These are phyloP conservation scores for Pythium sukuiense DNA, from an alignment of 352 stramenopile species.

Conservation along the genomic window DNA sequence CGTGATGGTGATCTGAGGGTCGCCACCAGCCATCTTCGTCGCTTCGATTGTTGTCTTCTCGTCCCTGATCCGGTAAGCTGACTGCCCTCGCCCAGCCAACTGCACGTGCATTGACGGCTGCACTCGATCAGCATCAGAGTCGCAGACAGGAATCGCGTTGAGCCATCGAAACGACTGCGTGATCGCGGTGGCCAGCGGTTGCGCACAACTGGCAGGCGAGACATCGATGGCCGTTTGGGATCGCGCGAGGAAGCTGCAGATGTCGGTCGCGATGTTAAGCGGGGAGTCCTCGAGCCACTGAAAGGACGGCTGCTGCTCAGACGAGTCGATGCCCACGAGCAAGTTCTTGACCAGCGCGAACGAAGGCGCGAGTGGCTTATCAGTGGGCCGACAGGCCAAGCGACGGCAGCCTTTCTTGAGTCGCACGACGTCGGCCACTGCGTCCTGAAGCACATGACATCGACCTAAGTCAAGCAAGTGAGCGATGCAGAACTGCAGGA, in stretches of 20 bases:
- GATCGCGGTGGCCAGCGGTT: constrained; percentile 27
- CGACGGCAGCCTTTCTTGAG: constrained; percentile 7
- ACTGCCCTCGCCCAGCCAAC: not conserved
- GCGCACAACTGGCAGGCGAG: constrained; percentile 15
- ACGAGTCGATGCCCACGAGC: constrained; percentile 10
- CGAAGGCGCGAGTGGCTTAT: constrained; percentile 16
- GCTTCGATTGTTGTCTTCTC: not conserved
- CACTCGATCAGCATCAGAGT: not conserved
- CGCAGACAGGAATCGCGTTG: constrained; percentile 31
- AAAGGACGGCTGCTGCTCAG: not conserved
- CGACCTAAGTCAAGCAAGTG: constrained; percentile 31
- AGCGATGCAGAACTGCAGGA: constrained; percentile 41
- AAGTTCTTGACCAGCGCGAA: constrained; percentile 48
- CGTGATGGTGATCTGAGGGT: not conserved
- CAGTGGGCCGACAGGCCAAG: not conserved
- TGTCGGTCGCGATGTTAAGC: constrained; percentile 39
- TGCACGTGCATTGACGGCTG: not conserved
- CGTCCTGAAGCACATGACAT: constrained; percentile 31
- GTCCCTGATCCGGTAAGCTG: not conserved
- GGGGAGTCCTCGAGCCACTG: constrained; percentile 42
- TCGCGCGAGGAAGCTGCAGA: constrained; percentile 37
- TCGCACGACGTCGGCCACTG: constrained; percentile 34
- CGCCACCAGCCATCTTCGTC: not conserved
- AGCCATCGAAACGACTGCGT: constrained; percentile 44
- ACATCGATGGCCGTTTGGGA: constrained; percentile 21